Evolutionary conservation across 495 filamentous ascomycete genomes (phyloP), one percentile per base, ranked within the genome.

Genomic region (Trichoderma reesei): DNA sequence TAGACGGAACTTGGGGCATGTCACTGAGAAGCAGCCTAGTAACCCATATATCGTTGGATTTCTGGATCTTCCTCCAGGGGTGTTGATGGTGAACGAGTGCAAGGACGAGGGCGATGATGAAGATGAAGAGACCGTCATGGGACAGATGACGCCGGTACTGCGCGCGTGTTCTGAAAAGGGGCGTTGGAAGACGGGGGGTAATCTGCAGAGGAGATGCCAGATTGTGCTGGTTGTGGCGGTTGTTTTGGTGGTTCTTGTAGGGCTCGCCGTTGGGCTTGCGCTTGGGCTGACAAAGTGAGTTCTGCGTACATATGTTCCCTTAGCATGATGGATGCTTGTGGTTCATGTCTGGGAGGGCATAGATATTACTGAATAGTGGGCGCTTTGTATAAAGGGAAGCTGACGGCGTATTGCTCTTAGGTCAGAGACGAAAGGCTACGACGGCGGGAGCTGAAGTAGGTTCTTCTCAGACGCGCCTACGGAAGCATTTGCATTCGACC

Each of bases 401-500:
- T 26, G 26, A 26, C 26, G 26, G 39, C 34, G 39, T n/a, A 10
- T 41, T 7, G 9, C 44, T 26, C 26, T 26, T 26, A 26, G 46
- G 59, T 10, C 16, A n/a, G 38, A 38, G 36, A 33, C 26, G 41
- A 26, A 41, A 14, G 41, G 33, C 20, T 41, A 51, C 14, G 6
- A 51, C 14, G 6, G 36, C 44, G 37, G 18, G n/a, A 42, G 9
- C 8, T 54, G 33, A 62, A 65, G 20, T 62, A 64, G 31, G 42
- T 60, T n/a, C 36, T 60, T 18, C 38, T 33, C 60, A 18, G 6
- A 67, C 61, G 86, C 86, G 67, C 85, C 85, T 2, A 69, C 76
- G 0, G 85, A 85, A 34, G 78, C 78, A 34, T 88, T 82, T 68
- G 72, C 76, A 59, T 72, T 86, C 64, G 73, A 75, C 9, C 83